phyloP scores from a whole-genome alignment of 495 filamentous ascomycete species.

The Annulohypoxylon stygium region DNA sequence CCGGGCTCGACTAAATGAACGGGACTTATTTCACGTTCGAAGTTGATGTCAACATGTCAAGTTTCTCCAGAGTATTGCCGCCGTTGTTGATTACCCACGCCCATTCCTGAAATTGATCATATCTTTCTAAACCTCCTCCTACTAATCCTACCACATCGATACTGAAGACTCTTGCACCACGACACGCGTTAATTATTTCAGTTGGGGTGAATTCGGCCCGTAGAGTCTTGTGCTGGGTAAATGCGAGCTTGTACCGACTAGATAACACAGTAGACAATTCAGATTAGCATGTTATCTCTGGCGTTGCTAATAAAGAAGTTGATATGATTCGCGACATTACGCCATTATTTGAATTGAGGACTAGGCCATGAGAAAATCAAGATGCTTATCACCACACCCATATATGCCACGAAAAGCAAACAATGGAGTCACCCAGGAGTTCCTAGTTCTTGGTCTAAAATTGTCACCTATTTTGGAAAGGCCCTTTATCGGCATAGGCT shows the following conservation, averaged over 20 bases:
- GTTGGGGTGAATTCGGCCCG: slow-evolving; percentile 38
- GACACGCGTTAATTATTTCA: slow-evolving; percentile 14
- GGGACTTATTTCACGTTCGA: slow-evolving; percentile 21
- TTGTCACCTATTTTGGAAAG: slow-evolving; percentile 4
- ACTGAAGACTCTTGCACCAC: slow-evolving; percentile 3
- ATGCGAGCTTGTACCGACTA: slow-evolving; percentile 5
- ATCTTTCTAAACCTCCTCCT: not conserved
- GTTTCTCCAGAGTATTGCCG: slow-evolving; percentile 32
- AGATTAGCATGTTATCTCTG: slow-evolving; percentile 3
- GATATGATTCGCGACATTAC: not conserved
- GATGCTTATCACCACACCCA: not conserved
- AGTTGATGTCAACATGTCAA: slow-evolving; percentile 15
- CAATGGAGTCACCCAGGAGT: not conserved
- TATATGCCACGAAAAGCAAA: not conserved
- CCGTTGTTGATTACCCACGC: slow-evolving; percentile 17
- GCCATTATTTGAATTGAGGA: slow-evolving; percentile 5
- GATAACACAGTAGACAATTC: not conserved
- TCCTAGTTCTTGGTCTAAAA: not conserved
- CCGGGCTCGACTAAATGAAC: slow-evolving; percentile 31
- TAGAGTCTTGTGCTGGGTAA: slow-evolving; percentile 37
- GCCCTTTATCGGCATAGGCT: slow-evolving; percentile 23
- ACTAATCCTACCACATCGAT: slow-evolving; percentile 13
- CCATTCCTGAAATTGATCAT: slow-evolving; percentile 27
- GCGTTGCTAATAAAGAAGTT: slow-evolving; percentile 5
- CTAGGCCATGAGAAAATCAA: not conserved